Evolutionary conservation across 78 protist species (phyloP).

Genomic region (Dictyostelium intermedium): DNA sequence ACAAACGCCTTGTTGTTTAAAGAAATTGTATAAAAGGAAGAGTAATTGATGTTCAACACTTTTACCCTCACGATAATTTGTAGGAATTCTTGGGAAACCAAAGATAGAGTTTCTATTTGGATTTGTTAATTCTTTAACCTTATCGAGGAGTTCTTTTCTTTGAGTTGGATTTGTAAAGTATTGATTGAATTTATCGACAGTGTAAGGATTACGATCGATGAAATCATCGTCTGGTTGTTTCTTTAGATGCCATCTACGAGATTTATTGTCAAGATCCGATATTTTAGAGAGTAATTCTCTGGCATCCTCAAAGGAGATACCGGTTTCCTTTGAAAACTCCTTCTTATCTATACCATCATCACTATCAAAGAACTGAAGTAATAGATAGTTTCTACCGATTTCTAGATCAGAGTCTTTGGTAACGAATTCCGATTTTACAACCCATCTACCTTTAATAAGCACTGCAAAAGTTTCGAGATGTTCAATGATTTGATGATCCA

Average conservation of each 20-base stretch:
- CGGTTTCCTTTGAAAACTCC: background rate
- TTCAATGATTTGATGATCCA: slow-evolving; percentile 12
- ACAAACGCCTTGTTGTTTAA: slow-evolving; percentile 48
- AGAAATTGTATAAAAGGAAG: slow-evolving; percentile 25
- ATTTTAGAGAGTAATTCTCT: slow-evolving; percentile 34
- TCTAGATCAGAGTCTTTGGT: background rate
- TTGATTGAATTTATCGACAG: background rate
- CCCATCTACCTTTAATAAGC: slow-evolving; percentile 61
- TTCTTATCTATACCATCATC: slow-evolving; percentile 10
- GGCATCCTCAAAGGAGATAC: background rate
- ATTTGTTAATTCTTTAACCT: background rate
- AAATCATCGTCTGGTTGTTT: slow-evolving; percentile 59
- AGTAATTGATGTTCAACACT: slow-evolving; percentile 45
- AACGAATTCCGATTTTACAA: background rate
- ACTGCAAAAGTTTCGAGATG: slow-evolving; percentile 16
- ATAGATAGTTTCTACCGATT: slow-evolving; percentile 18
- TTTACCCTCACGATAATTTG: slow-evolving; percentile 25
- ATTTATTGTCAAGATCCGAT: background rate
- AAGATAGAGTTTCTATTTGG: slow-evolving; percentile 22
- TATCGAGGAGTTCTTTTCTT: background rate
- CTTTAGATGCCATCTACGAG: slow-evolving; percentile 39
- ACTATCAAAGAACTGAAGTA: background rate
- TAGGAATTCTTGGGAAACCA: slow-evolving; percentile 29
- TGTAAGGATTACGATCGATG: background rate
- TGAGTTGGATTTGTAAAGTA: background rate